phyloP scores from a whole-genome alignment of 2,329 filamentous ascomycete genomes.

The Colletotrichum sp. region DNA sequence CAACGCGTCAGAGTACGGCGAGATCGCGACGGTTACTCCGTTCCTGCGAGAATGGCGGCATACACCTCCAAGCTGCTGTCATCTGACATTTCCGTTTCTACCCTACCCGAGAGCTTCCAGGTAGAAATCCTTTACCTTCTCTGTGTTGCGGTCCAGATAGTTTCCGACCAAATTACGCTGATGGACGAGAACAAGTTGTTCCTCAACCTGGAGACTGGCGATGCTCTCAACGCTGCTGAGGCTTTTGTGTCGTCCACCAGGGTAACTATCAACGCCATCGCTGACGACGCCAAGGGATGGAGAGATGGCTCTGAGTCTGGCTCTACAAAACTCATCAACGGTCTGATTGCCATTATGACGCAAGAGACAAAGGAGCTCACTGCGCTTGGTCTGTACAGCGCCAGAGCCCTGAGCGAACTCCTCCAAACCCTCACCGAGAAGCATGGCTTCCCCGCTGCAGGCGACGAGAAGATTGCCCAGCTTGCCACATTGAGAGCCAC shows the following conservation, averaged over 20 bases:
- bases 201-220: slow-evolving; percentile 39
- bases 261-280: slow-evolving; percentile 37
- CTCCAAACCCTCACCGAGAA: slow-evolving; percentile 50
- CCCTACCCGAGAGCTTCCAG: slow-evolving; percentile 45
- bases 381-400: slow-evolving; percentile 54
- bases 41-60: slow-evolving; percentile 76
- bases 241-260: slow-evolving; percentile 47
- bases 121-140: slow-evolving; percentile 58
- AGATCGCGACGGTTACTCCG: slow-evolving; percentile 73
- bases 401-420: slow-evolving; percentile 56
- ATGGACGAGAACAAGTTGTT: slow-evolving; percentile 52
- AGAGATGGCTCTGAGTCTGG: slow-evolving; percentile 34
- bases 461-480: slow-evolving; percentile 53
- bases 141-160: slow-evolving; percentile 54
- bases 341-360: slow-evolving; percentile 49
- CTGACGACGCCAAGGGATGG: slow-evolving; percentile 42
- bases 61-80: slow-evolving; percentile 68
- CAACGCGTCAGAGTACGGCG: slow-evolving; percentile 42
- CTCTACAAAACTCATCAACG: slow-evolving; percentile 41
- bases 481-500: slow-evolving; percentile 52
- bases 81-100: slow-evolving; percentile 40
- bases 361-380: slow-evolving; percentile 46
- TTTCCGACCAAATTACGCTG: slow-evolving; percentile 58
- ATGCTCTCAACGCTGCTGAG: slow-evolving; percentile 44
- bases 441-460: slow-evolving; percentile 47